Conservation (phyloP, 352 stramenopile genomes). For the Globisporangium takayamanum region DNA sequence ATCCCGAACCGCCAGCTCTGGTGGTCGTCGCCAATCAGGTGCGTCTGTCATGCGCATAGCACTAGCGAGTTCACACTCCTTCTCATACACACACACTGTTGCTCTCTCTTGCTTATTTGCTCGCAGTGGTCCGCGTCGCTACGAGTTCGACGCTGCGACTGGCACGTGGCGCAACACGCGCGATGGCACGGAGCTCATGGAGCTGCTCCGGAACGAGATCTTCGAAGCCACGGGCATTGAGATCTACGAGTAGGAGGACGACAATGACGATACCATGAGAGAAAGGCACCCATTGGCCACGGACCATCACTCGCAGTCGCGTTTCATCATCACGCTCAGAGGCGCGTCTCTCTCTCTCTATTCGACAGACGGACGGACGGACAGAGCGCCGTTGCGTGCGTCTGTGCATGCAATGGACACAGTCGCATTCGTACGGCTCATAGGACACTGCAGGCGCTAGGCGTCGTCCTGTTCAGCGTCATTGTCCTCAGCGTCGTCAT, state of each 20-base stretch:
- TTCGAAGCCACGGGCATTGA: conserved; percentile 71
- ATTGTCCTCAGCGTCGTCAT: conserved; percentile 18
- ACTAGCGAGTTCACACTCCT: not conserved
- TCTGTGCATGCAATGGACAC: too few relatives aligned
- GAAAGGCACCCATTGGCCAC: not conserved
- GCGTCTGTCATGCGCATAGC: not conserved
- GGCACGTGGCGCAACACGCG: conserved; percentile 81
- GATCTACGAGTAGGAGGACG: conserved; percentile 47
- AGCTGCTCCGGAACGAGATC: conserved; percentile 72
- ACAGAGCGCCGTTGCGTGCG: too few relatives aligned
- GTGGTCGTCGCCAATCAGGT: conserved; percentile 95
- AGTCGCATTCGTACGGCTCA: too few relatives aligned
- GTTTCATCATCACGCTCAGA: not conserved
- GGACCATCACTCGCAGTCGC: not conserved
- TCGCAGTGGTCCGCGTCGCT: conserved; percentile 80
- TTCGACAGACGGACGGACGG: not conserved
- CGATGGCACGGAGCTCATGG: conserved; percentile 67
- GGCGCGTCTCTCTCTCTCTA: not conserved
- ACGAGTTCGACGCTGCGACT: conserved; percentile 71
- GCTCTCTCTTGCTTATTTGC: not conserved
- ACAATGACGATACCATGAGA: conserved; percentile 4
- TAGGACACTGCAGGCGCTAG: too few relatives aligned
- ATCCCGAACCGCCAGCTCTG: conserved; percentile 96
- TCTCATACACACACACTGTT: not conserved
- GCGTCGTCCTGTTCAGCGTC: not conserved